phyloP scores from a whole-genome alignment of 176 grass and related monocot genomes.

The Oryza glumipatula region DNA sequence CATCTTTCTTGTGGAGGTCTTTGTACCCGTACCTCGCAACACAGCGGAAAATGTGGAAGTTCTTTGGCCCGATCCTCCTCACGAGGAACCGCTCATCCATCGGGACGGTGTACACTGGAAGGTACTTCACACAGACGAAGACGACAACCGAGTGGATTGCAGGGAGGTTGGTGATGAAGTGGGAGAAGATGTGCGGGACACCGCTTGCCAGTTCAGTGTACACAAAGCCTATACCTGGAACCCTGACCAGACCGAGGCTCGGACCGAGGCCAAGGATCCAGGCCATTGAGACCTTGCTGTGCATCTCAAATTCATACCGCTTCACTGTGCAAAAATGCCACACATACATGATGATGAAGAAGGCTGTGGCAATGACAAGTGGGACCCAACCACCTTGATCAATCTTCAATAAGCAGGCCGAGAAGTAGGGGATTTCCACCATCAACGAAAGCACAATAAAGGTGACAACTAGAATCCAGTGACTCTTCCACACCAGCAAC shows the following conservation, averaged over 20 bases:
- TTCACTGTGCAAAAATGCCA: constrained; percentile 96
- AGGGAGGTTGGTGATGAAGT: constrained; percentile 97
- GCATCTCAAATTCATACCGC: constrained; percentile 95
- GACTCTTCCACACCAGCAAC: constrained; percentile 94
- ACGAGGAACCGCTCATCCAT: constrained; percentile 87
- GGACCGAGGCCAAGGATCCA: constrained; percentile 97
- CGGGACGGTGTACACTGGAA: constrained; percentile 91
- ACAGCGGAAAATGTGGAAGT: constrained; percentile 94
- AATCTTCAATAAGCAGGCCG: constrained; percentile 84
- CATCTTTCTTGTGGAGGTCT: constrained; percentile 89
- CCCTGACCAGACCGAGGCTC: constrained; percentile 87
- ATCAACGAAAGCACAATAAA: constrained; percentile 76
- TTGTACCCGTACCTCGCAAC: constrained; percentile 93
- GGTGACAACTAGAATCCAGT: constrained; percentile 72
- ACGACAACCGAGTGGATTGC: constrained; percentile 94
- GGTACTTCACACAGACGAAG: constrained; percentile 95
- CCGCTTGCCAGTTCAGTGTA: constrained; percentile 97
- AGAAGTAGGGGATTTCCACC: constrained; percentile 96
- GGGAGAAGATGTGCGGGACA: constrained; percentile 91
- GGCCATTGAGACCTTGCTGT: constrained; percentile 98
- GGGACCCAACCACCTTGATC: constrained; percentile 96
- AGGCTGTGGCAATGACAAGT: constrained; percentile 71
- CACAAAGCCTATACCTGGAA: constrained; percentile 94
- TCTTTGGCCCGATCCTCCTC: constrained; percentile 83
- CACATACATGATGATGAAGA: constrained; percentile 91